Percentiles rank a stretch among this genome's conserved stretches.
phyloP scores from a whole-genome alignment of 73 alveolate species.

The Blepharisma stoltei region DNA sequence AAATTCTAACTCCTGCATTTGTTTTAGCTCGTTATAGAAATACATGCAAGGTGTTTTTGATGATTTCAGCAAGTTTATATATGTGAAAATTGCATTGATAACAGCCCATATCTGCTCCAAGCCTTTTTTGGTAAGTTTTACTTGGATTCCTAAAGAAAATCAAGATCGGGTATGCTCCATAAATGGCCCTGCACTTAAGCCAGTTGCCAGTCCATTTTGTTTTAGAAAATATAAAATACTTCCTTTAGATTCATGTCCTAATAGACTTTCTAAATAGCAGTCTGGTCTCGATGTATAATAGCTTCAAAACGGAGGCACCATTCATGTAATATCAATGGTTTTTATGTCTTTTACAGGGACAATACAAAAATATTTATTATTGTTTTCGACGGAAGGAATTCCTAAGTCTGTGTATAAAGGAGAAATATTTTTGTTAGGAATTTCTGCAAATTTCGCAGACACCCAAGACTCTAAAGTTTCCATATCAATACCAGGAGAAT shows the following conservation, averaged over 20 bases:
- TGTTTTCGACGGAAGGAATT: constrained; percentile 25
- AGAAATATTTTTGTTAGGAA: no score
- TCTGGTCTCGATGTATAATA: background rate
- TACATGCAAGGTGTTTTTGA: constrained; percentile 57
- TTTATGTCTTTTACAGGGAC: constrained; percentile 1
- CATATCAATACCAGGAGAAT: no score
- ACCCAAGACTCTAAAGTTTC: no score
- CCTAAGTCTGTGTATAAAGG: no score
- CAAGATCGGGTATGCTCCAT: constrained; percentile 48
- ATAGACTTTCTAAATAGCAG: constrained; percentile 34
- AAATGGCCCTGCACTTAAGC: constrained; percentile 37
- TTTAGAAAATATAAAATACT: constrained; percentile 68
- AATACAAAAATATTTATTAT: background rate
- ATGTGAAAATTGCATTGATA: constrained; percentile 69
- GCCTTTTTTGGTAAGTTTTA: constrained; percentile 82
- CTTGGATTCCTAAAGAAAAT: constrained; percentile 34
- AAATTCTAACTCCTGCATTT: constrained; percentile 47
- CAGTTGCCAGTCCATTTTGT: constrained; percentile 69
- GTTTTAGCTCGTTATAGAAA: constrained; percentile 55
- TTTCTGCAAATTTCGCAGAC: no score
- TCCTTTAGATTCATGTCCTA: constrained; percentile 80
- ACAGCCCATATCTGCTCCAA: constrained; percentile 69
- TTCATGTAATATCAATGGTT: background rate
- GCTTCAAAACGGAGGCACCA: background rate
- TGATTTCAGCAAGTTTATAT: constrained; percentile 51